phyloP scores from a whole-genome alignment of 371 early-diverging fungal genomes.

The Phascolomyces articulosus region DNA sequence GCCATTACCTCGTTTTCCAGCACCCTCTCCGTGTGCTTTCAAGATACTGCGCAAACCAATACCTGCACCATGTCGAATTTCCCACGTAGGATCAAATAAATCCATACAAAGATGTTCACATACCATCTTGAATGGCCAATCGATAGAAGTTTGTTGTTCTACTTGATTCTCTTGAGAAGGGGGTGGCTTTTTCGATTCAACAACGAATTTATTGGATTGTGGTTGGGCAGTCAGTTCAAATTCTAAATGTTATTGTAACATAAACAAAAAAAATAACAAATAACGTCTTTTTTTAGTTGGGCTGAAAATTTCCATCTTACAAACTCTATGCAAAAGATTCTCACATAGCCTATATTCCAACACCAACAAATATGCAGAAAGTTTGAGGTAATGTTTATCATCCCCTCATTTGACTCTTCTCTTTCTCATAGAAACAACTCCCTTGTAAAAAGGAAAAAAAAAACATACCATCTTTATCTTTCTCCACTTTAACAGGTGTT shows the following conservation, averaged over 20 bases:
- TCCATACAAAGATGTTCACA: constrained; percentile 91
- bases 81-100: constrained; percentile 93
- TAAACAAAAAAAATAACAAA: background rate
- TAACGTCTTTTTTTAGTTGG: background rate
- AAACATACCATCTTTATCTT: constrained; percentile 42
- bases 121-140: constrained; percentile 93
- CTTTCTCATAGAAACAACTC: background rate
- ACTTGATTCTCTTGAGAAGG: constrained; percentile 23
- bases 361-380: no score
- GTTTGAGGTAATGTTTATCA: no score
- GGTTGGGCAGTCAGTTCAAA: constrained; percentile 75
- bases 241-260: constrained; percentile 16
- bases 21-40: constrained; percentile 85
- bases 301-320: background rate
- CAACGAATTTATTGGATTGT: constrained; percentile 71
- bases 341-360: no score
- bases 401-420: no score
- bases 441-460: background rate
- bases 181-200: constrained; percentile 67
- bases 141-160: constrained; percentile 33
- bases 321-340: background rate
- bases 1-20: constrained; percentile 73
- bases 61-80: constrained; percentile 95
- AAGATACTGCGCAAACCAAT: constrained; percentile 91
- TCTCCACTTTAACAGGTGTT: constrained; percentile 49